Conservation (phyloP, 805 yeast genomes). For the Ogataea zsoltii region DNA sequence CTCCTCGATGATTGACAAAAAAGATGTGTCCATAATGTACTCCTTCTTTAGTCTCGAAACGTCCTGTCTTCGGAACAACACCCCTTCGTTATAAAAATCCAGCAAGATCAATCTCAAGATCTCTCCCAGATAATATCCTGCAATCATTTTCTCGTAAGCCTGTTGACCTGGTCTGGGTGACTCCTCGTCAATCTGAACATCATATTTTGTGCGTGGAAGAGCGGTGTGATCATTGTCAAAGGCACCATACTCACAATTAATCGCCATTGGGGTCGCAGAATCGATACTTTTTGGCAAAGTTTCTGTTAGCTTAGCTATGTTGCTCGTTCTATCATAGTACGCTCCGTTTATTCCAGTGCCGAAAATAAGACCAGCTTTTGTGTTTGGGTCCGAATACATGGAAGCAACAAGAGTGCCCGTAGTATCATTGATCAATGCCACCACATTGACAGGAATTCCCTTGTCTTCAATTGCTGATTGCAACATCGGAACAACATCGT, state of each 20-base stretch:
- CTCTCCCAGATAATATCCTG: conserved; percentile 96
- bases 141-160: conserved; percentile 93
- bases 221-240: conserved; percentile 86
- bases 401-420: conserved; percentile 97
- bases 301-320: conserved; percentile 82
- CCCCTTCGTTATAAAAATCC: conserved; percentile 65
- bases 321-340: conserved; percentile 73
- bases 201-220: conserved; percentile 90
- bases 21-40: conserved; percentile 85
- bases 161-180: conserved; percentile 98
- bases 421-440: conserved; percentile 94
- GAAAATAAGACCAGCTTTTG: conserved; percentile 93
- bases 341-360: conserved; percentile 99
- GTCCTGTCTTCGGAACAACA: conserved; percentile 72
- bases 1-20: conserved; percentile 83
- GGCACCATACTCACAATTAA: conserved; percentile 98
- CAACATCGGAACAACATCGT: conserved; percentile 90
- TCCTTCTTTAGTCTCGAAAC: conserved; percentile 58
- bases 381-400: conserved; percentile 82
- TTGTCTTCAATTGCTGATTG: conserved; percentile 67
- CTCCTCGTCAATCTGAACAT: conserved; percentile 72
- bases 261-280: conserved; percentile 78
- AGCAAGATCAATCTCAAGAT: conserved; percentile 75
- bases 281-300: conserved; percentile 60
- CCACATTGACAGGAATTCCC: conserved; percentile 77